Evolutionary conservation across 192 early-diverging fungal genomes (phyloP), one percentile per base, ranked within the genome.

Genomic region (Umbelopsis isabellina): DNA sequence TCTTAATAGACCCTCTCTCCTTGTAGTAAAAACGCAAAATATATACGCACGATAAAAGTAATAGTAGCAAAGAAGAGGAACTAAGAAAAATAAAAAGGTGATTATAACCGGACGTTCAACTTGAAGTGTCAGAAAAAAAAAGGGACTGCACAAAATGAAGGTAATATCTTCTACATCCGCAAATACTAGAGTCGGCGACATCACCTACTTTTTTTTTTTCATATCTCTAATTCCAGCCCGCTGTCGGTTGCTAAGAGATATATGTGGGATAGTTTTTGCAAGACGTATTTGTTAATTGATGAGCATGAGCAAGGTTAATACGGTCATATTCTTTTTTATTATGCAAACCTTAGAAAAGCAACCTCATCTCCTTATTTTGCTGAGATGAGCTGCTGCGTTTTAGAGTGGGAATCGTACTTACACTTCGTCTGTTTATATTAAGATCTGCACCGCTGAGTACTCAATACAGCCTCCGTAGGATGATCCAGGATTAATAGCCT

Each of bases 61-160:
- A 41, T 41, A 41, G 37, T 41, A 41, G 37, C 37, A 10, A 41
- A 41, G 37, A 41, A 5, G 37, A n/a, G n/a, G n/a, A n/a, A 61
- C 33, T 11, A 61, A 49, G 46, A 18, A 49, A 49, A 16, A 49
- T 20, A 49, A 49, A 10, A 49, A 41, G 37, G 6, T 41, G 37
- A 41, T 25, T 35, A 0, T 61, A n/a, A 11, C 12, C 27, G 25
- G 18, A 61, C 55, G 27, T 61, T 25, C 16, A 18, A 61, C 37
- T 5, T 41, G 37, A 41, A 41, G 37, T 41, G 37, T 20, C 12
- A 23, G 22, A 53, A 53, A 61, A 61, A 61, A 61, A 61, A 61
- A 61, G 55, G 55, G 55, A 61, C 55, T 61, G 55, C 55, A 61
- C 18, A 61, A 61, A 61, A 61, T 61, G 55, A 61, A 61, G 55